Percentiles rank a stretch among this genome's conserved stretches.
Evolutionary conservation across 2,329 filamentous ascomycete species (phyloP).

Genomic region (Fusarium acutatum): DNA sequence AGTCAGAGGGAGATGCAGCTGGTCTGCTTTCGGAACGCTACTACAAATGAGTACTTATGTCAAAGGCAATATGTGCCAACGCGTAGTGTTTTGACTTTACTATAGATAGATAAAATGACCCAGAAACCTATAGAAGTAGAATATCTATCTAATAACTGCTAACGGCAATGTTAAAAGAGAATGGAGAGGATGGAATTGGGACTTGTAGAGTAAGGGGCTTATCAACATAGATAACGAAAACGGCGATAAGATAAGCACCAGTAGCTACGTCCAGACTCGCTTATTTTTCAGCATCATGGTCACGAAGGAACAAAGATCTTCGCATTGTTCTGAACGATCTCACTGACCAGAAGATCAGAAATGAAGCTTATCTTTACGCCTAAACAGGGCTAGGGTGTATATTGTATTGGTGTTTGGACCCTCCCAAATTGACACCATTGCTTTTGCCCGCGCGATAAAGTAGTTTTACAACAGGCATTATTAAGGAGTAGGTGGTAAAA

Average conservation of each 20-base stretch:
- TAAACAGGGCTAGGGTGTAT: not conserved
- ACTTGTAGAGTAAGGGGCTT: not conserved
- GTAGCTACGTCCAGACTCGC: not conserved
- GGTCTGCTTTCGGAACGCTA: not conserved
- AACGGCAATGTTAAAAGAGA: rapidly evolving
- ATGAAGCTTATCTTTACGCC: not conserved
- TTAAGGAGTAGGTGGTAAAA: not conserved
- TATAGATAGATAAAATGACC: not conserved
- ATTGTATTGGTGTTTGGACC: not conserved
- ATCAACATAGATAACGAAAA: not conserved
- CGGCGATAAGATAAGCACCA: not conserved
- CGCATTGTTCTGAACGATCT: not conserved
- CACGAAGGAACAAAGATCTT: not conserved
- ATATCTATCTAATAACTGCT: no score
- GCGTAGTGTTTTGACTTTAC: rapidly evolving
- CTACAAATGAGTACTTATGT: not conserved
- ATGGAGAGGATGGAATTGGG: not conserved
- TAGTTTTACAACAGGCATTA: not conserved
- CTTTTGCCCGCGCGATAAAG: not conserved
- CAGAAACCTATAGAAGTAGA: not conserved
- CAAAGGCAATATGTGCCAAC: rapidly evolving
- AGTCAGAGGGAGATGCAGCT: not conserved
- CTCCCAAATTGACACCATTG: not conserved
- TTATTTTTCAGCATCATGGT: not conserved
- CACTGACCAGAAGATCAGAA: not conserved